phyloP scores from a whole-genome alignment of 192 early-diverging fungal genomes.

The Coemansia sp. region DNA sequence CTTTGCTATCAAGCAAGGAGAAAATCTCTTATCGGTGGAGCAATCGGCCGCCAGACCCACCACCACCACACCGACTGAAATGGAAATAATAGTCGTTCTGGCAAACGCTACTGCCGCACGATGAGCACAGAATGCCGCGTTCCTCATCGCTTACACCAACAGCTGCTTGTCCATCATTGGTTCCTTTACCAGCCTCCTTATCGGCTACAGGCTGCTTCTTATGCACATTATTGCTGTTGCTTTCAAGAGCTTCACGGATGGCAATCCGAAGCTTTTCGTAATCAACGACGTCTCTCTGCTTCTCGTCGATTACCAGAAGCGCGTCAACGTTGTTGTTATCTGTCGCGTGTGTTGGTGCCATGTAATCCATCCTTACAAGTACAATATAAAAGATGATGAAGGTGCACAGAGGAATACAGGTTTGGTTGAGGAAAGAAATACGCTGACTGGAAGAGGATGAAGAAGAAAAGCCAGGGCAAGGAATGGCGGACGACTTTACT shows the following conservation, averaged over 20 bases:
- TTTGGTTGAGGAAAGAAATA: too few relatives aligned
- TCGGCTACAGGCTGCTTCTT: background rate
- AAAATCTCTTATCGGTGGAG: background rate
- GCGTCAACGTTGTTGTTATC: background rate
- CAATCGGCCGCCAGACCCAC: background rate
- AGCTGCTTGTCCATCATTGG: background rate
- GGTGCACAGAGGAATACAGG: background rate
- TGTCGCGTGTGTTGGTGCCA: background rate
- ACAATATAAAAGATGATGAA: background rate
- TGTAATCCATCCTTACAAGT: conserved; percentile 1
- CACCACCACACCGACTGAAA: background rate
- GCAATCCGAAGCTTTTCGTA: conserved; percentile 4
- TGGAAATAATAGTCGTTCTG: background rate
- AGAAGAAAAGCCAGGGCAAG: background rate
- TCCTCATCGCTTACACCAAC: background rate
- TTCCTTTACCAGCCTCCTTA: too few relatives aligned
- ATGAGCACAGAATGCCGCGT: conserved; percentile 1
- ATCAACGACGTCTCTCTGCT: background rate
- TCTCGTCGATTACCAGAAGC: background rate
- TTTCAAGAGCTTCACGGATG: background rate
- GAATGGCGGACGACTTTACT: too few relatives aligned
- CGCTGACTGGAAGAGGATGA: background rate
- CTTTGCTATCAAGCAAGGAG: background rate
- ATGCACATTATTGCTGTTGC: background rate
- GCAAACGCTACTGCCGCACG: background rate